phyloP scores from a whole-genome alignment of 1,139 yeast species.

The Magnusiomyces suaveolens region DNA sequence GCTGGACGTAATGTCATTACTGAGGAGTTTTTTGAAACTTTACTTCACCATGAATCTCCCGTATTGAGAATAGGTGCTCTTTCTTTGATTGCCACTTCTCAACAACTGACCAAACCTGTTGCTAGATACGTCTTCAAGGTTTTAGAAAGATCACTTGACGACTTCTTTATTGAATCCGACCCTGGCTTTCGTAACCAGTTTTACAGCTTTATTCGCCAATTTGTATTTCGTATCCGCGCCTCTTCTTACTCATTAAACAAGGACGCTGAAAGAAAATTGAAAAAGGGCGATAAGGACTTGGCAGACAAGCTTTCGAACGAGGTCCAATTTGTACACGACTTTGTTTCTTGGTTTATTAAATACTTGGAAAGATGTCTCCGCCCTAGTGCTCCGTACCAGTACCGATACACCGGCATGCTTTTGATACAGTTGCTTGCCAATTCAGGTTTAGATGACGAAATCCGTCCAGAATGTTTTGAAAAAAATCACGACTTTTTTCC shows the following conservation, averaged over 20 bases:
- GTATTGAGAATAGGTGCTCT: constrained; percentile 49
- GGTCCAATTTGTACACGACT: constrained; percentile 28
- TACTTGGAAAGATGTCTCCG: constrained; percentile 39
- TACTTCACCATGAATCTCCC: constrained; percentile 40
- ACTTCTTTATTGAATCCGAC: constrained; percentile 50
- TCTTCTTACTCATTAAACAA: constrained; percentile 50
- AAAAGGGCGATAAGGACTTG: constrained; percentile 14
- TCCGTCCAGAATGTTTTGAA: constrained; percentile 33
- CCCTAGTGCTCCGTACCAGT: constrained; percentile 66
- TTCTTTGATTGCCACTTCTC: constrained; percentile 50
- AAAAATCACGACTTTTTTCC: constrained; percentile 38
- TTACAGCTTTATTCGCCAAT: constrained; percentile 48
- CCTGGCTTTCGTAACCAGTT: constrained; percentile 61
- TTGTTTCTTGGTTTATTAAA: constrained; percentile 38
- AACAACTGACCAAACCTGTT: constrained; percentile 52
- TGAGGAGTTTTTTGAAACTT: constrained; percentile 30
- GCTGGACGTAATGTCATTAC: constrained; percentile 33
- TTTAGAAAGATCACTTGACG: constrained; percentile 37
- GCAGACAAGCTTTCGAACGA: constrained; percentile 15
- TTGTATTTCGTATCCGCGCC: constrained; percentile 55
- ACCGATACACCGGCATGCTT: constrained; percentile 43
- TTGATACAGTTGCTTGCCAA: constrained; percentile 42
- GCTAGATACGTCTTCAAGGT: constrained; percentile 38
- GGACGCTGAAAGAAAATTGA: constrained; percentile 36
- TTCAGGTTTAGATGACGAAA: constrained; percentile 47